phyloP scores from a whole-genome alignment of 2,329 filamentous ascomycete species.

The Biscogniauxia sp. region DNA sequence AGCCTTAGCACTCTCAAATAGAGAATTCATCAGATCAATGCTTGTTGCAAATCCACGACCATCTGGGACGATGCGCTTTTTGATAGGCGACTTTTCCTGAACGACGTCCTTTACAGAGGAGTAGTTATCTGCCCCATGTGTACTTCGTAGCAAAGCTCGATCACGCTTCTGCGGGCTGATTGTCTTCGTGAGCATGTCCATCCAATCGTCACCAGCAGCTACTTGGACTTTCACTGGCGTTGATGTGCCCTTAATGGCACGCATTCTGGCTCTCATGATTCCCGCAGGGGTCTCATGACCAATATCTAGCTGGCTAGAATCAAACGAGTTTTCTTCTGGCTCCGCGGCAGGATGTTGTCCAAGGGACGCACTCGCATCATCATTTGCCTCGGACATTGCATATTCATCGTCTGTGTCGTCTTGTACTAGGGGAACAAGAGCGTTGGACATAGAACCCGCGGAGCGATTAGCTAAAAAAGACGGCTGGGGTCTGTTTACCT shows the following conservation, averaged over 20 bases:
- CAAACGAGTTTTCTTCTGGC: conserved; percentile 59
- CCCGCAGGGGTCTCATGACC: conserved; percentile 56
- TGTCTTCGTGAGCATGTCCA: conserved; percentile 88
- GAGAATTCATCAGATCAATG: conserved; percentile 94
- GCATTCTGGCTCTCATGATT: conserved; percentile 62
- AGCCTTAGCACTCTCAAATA: conserved; percentile 73
- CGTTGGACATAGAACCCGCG: conserved; percentile 72
- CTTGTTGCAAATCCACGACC: conserved; percentile 75
- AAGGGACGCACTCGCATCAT: conserved; percentile 76
- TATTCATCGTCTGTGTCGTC: conserved; percentile 74
- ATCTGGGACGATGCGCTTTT: conserved; percentile 39
- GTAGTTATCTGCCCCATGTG: conserved; percentile 60
- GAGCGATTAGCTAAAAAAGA: conserved; percentile 95
- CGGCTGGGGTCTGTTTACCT: conserved; percentile 46
- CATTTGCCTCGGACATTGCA: conserved; percentile 67
- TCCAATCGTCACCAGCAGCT: conserved; percentile 79
- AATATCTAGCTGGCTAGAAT: conserved; percentile 45
- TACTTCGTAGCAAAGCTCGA: conserved; percentile 64
- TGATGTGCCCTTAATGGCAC: conserved; percentile 58
- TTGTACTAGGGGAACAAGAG: conserved; percentile 60
- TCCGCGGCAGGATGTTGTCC: conserved; percentile 74
- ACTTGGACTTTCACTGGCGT: conserved; percentile 60
- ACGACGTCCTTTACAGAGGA: conserved; percentile 37
- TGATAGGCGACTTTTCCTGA: conserved; percentile 31
- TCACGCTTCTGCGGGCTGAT: conserved; percentile 93